Base-by-base conservation (phyloP, 306 rosid genomes). In the Sindora glabra region DNA sequence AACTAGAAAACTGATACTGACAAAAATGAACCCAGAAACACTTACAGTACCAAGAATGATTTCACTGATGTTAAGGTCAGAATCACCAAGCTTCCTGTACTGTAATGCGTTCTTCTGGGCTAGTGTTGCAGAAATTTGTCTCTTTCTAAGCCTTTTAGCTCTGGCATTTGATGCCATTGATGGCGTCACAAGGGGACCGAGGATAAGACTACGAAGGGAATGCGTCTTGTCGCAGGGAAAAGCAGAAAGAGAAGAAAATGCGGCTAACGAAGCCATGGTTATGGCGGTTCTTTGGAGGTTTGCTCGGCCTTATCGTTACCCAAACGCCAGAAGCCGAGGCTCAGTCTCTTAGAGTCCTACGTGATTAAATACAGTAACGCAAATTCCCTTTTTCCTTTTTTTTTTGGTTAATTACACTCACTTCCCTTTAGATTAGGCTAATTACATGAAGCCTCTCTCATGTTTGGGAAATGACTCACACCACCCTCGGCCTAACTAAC, bases 41-140 rank as follows among this genome's bases (percentile, higher is more conserved):
- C 67, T 67, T 75, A 88, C 96, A 19, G 98, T 92, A 30, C 96
- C 96, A 15, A 79, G 70, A 30, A 95, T 86, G 65, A 92, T 75
- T 74, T 92, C 98, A 58, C 95, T 88, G 27, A 92, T 66, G 41
- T 50, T 69, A 23, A 86, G 96, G 86, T 92, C 94, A 18, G 96
- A 92, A 32, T 92, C 94, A 8, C 96, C 96, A 7, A 92, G 83
- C 19, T 78, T 92, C 51, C 83, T 53, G 68, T 72, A 83, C 77
- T 83, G 74, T 66, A 88, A 65, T 9, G 80, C 65, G 10, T 53
- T 67, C 15, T 69, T 67, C 22, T 61, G 57, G 54, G 27, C 58
- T 3, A 23, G 70, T 44, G 32, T 70, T 17, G 90, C 81, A 26
- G 59, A 69, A 33, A 77, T 30, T 36, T 59, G 22, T 62, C 74